Evolutionary conservation across 116 monocot species (phyloP), one percentile per base, ranked within the genome.

Genomic region (Trichopus zeylanicus): DNA sequence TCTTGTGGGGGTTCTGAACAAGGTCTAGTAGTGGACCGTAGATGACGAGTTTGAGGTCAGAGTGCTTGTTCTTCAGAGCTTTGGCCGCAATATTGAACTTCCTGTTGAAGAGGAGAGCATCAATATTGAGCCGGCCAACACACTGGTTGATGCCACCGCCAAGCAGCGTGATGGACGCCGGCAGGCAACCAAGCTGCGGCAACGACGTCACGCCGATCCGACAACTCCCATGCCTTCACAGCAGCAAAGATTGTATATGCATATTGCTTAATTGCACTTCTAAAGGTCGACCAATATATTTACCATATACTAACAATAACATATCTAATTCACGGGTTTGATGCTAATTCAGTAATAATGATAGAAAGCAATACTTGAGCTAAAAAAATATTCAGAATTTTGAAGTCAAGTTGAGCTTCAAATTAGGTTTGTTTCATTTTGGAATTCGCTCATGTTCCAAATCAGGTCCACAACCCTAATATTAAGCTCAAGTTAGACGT

Each of bases 171-270:
- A 86, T 72, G 49, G 78, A 58, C 12, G 86, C 86, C 4, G 86
- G 86, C 24, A 86, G 57, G 69, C 86, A 86, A 23, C 81, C 86
- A 7, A 78, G 27, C 1, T 81, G 86, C 22, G 86, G 86, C 57
- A 86, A 72, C 7, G 81, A 77, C 24, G 86, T 86, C 46, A 78
- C 77, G 3, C 81, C 86, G 9, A 86, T 78, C 65, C 63, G 74
- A 28, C 86, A 1, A 69, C 81, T 28, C 86, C 81, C 16, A 74
- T 37, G 1, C 22, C 39, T 57, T 86, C n/a, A n/a, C 7, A 33
- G 8, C 18, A 13, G 42, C 2, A 42, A 16, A n/a, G 13, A n/a
- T 42, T 13, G n/a, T 13, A 12, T 2, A 42, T 42, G 42, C 42
- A 42, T n/a, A n/a, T n/a, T n/a, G n/a, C n/a, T n/a, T n/a, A n/a